Percentiles rank a stretch among this genome's conserved stretches.
Conservation (phyloP, 2,329 filamentous ascomycete species). For the Phialophora chinensis region DNA sequence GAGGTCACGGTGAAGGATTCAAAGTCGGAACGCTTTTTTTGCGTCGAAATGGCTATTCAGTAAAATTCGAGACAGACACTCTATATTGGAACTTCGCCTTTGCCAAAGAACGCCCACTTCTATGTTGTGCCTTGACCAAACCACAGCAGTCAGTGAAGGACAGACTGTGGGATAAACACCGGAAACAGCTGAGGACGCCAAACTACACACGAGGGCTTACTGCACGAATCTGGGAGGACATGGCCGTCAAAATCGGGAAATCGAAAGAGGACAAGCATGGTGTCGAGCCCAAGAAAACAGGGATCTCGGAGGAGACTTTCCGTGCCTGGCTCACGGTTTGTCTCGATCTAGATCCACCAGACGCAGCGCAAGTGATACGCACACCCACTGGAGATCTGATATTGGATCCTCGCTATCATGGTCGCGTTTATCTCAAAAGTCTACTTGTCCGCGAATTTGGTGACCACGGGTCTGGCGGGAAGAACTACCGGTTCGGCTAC, state of each 20-base stretch:
- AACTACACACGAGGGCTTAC: background rate
- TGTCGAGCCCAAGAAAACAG: slow-evolving; percentile 3
- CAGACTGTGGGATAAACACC: background rate
- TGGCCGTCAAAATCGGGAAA: slow-evolving; percentile 27
- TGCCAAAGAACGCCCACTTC: background rate
- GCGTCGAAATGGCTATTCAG: slow-evolving; percentile 35
- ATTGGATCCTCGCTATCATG: slow-evolving; percentile 16
- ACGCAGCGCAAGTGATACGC: slow-evolving; percentile 17
- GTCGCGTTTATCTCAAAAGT: slow-evolving; percentile 32
- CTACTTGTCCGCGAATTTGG: slow-evolving; percentile 19
- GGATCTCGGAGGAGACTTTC: slow-evolving; percentile 19
- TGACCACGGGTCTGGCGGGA: background rate
- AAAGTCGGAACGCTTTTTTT: slow-evolving; percentile 42
- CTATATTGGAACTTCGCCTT: slow-evolving; percentile 38
- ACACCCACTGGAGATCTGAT: slow-evolving; percentile 28
- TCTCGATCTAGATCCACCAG: slow-evolving; percentile 27
- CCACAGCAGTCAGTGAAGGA: background rate
- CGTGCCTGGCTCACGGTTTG: slow-evolving; percentile 30
- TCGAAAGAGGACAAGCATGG: background rate
- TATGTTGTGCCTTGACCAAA: background rate
- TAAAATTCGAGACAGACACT: slow-evolving; percentile 34
- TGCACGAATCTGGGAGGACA: slow-evolving; percentile 20
- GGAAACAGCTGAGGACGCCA: background rate
- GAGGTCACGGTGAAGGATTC: slow-evolving; percentile 42
- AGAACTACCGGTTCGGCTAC: slow-evolving; percentile 24